Base-by-base conservation (phyloP, 2,329 filamentous ascomycete species). In the Penicillium decumbens region DNA sequence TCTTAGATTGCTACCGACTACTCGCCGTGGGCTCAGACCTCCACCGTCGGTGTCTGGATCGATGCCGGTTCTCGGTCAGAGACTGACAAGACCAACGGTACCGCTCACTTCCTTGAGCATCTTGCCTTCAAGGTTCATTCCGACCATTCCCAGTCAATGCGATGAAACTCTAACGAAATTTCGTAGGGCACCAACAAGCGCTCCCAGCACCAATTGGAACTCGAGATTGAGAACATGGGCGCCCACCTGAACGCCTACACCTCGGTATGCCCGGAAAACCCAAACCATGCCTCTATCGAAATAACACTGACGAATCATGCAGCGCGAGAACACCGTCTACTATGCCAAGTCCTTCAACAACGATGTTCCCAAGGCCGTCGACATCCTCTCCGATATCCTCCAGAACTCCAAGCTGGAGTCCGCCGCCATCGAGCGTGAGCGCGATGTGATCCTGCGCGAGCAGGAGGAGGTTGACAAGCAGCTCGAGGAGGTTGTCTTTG, bases 401-500 rank as follows among this genome's bases (percentile, higher is more conserved):
- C 93, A 97, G 76, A 95, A 98, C 84, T 97, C 93, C 62, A 96
- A 95, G 80, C 89, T 98, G 71, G 93, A 98, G 78, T 78, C 84
- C 68, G 78, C 82, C 50, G 92, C 93, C 66, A 96, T 93, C 70
- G 91, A 98, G 81, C 88, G 95, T 63, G 93, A 98, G 81, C 88
- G 93, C 71, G 92, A 96, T 77, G 95, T 98, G 69, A 98, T 98
- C 72, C 84, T 98, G 66, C 87, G 93, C 68, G 93, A 98, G 77
- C 93, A 95, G 66, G 93, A 98, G 78, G 93, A 98, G 81, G 95
- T 98, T 62, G 93, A 98, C 83, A 98, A 98, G 84, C 92, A 97
- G 80, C 80, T 97, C 51, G 95, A 98, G 80, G 93, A 98, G 78
- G 93, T 98, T 62, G 95, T 98, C 53, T 98, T 98, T 69, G 93